These are phyloP conservation scores for Nymphaea colorata DNA, from an alignment of 164 flowering plant species.

Conservation along the genomic window DNA sequence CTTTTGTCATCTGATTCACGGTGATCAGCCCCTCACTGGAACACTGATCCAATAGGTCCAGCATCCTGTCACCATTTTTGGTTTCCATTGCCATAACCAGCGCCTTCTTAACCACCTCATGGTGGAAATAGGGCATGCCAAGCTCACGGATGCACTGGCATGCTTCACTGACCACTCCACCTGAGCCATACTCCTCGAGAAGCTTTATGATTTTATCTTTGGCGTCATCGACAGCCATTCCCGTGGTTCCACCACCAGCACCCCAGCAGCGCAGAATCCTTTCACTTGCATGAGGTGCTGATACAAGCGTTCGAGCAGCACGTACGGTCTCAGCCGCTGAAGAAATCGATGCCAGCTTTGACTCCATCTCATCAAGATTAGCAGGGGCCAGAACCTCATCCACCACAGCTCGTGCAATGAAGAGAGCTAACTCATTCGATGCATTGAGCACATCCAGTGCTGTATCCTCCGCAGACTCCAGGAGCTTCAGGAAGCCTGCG, in stretches of 20 bases:
- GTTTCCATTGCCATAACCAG: slow-evolving; percentile 50
- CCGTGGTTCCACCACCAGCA: slow-evolving; percentile 43
- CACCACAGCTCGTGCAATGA: slow-evolving; percentile 68
- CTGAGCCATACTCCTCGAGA: slow-evolving; percentile 63
- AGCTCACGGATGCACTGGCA: slow-evolving; percentile 58
- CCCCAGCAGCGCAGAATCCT: slow-evolving; percentile 56
- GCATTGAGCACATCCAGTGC: slow-evolving; percentile 62
- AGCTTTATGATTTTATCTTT: slow-evolving; percentile 54
- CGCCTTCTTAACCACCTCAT: slow-evolving; percentile 71
- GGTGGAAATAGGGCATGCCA: slow-evolving; percentile 77
- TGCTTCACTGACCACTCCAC: slow-evolving; percentile 59
- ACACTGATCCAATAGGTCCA: slow-evolving; percentile 38
- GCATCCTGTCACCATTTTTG: slow-evolving; percentile 27
- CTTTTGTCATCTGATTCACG: slow-evolving; percentile 56
- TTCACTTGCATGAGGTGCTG: slow-evolving; percentile 54
- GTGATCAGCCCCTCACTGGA: slow-evolving; percentile 48
- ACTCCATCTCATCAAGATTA: slow-evolving; percentile 55
- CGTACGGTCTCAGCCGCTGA: slow-evolving; percentile 41
- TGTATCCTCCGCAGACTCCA: slow-evolving; percentile 77
- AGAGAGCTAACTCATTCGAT: slow-evolving; percentile 68
- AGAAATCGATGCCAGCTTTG: slow-evolving; percentile 23
- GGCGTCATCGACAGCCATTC: slow-evolving; percentile 55
- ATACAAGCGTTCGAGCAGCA: slow-evolving; percentile 50
- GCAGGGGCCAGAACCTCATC: slow-evolving; percentile 83
- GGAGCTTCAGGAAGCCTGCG: slow-evolving; percentile 48